Evolutionary conservation across 768 basidiomycete genomes (phyloP).

Genomic region (Leccinum variicolor): DNA sequence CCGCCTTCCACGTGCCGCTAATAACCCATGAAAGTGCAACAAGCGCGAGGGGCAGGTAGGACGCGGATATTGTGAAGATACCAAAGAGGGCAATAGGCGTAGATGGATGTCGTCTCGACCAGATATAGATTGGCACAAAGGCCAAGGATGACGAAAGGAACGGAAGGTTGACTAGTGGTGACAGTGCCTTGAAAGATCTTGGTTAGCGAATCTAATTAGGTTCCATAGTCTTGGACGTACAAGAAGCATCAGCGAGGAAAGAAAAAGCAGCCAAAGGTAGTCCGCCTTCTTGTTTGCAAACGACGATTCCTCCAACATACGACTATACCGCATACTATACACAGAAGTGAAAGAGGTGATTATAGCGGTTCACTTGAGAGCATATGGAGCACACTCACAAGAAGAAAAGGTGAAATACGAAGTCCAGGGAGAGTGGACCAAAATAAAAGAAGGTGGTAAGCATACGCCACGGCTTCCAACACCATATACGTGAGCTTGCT

Average conservation of each 20-base stretch:
- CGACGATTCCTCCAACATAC: constrained; percentile 95
- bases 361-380: neutral
- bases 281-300: constrained; percentile 90
- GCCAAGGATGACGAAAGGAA: constrained; percentile 92
- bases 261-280: constrained; percentile 90
- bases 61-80: constrained; percentile 89
- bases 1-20: constrained; percentile 81
- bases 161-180: constrained; percentile 86
- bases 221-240: constrained; percentile 40
- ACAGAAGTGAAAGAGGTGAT: neutral
- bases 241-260: constrained; percentile 82
- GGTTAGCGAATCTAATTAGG: neutral
- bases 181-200: constrained; percentile 53
- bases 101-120: constrained; percentile 92
- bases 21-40: constrained; percentile 83
- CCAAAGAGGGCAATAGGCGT: constrained; percentile 97
- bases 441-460: constrained; percentile 96
- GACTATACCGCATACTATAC: constrained; percentile 91
- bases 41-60: constrained; percentile 90
- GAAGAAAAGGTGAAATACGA: constrained; percentile 97
- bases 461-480: constrained; percentile 74
- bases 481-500: constrained; percentile 12
- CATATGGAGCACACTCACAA: constrained; percentile 60
- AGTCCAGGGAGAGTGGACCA: constrained; percentile 88
- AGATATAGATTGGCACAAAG: constrained; percentile 95